Base-by-base conservation (phyloP, 371 early-diverging fungal species). In the Basidiobolus meristosporus region DNA sequence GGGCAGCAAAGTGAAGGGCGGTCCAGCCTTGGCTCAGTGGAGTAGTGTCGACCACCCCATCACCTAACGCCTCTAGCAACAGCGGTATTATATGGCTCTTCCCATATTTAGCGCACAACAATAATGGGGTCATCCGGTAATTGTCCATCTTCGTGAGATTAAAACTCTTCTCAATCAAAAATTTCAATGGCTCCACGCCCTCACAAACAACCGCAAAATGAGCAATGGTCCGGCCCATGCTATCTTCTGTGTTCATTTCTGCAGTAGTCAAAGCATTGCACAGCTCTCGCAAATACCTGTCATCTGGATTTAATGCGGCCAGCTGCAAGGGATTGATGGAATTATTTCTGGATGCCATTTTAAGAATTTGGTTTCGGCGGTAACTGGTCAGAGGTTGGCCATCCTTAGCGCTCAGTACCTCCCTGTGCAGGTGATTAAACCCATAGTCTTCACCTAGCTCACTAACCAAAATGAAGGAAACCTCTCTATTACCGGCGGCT, bases 131-230 rank as follows among this genome's bases (percentile, higher is more conserved):
- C 35, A 67, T 32, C 32, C 57, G 56, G 19, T 42, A 47, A 31
- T 50, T 55, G 52, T 70, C 74, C 6, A 46, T 49, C 2, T 31
- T 26, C 3, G 43, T 39, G 0, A 63, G 15, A 7, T 56, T 58
- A 17, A 59, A 51, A 0, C 47, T 51, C 31, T 60, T 37, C 0
- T 52, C 54, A 3, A 66, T 48, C 18, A 74, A 42, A 34, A 50
- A 67, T 17, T 63, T 51, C 23, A 74, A 39, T 19, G 63, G 62
- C 12, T 40, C 68, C 14, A 63, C 46, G 3, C 64, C 63, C 9
- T 56, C 52, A 37, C 65, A 66, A 1, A 54, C 64, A 21, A 68
- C 70, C n/a, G 74, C 70, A 56, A 60, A 74, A 44, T 70, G 70
- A 6, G 64, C 56, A 15, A 66, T 54, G 2, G 55, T 63, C 34